phyloP scores from a whole-genome alignment of 148 eudicot genomes.

The Mesembryanthemum crystallinum region DNA sequence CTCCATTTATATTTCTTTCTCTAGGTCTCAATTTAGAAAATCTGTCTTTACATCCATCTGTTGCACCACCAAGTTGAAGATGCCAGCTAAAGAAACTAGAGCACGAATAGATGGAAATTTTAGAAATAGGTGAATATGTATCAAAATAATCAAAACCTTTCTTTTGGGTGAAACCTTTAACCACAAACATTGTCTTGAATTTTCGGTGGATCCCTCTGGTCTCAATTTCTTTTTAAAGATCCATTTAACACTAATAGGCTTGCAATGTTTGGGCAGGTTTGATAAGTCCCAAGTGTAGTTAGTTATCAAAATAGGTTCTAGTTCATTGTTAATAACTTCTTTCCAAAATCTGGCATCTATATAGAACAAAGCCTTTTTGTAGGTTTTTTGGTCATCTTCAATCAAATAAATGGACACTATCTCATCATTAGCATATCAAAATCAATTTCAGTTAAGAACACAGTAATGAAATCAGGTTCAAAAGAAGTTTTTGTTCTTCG shows the following conservation, averaged over 20 bases:
- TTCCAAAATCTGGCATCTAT: background rate
- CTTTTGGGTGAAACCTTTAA: background rate
- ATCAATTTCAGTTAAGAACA: background rate
- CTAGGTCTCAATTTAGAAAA: too few relatives aligned
- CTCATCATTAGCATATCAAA: too few relatives aligned
- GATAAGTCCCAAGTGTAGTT: background rate
- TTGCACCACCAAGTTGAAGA: too few relatives aligned
- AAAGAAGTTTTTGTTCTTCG: background rate
- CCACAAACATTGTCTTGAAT: background rate
- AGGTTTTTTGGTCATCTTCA: too few relatives aligned
- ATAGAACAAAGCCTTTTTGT: background rate
- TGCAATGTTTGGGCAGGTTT: background rate
- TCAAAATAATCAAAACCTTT: background rate
- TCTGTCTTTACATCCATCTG: too few relatives aligned
- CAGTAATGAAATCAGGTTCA: background rate
- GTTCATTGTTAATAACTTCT: background rate
- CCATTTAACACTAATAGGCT: background rate
- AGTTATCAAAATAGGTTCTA: background rate
- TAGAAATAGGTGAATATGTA: too few relatives aligned
- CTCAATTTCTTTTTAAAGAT: background rate
- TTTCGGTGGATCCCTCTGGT: background rate
- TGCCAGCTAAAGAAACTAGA: too few relatives aligned
- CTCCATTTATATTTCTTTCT: too few relatives aligned
- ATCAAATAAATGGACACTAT: too few relatives aligned
- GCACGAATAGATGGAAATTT: too few relatives aligned